These are phyloP conservation scores for Peronospora destructor DNA, from an alignment of 352 stramenopile species.

Conservation along the genomic window DNA sequence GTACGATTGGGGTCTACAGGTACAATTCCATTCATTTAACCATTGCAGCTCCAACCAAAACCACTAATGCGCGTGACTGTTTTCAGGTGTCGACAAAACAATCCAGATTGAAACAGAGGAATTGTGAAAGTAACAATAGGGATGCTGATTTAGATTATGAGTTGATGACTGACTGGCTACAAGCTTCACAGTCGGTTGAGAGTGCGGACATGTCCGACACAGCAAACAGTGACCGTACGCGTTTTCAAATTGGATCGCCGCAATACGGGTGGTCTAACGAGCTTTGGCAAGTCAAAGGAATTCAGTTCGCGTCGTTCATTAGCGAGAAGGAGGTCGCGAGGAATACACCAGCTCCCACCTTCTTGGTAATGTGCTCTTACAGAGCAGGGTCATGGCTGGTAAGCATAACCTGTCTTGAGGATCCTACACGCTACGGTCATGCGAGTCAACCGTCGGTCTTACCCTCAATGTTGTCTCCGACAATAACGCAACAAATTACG, in stretches of 20 bases:
- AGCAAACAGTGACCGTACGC: conserved; percentile 20
- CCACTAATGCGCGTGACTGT: background rate
- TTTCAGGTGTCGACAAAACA: conserved; percentile 16
- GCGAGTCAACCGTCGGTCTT: conserved; percentile 10
- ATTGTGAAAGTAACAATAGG: background rate
- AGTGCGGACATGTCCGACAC: background rate
- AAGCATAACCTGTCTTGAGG: conserved; percentile 56
- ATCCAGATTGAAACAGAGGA: conserved; percentile 1
- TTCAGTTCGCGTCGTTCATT: conserved; percentile 72
- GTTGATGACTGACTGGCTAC: conserved; percentile 33
- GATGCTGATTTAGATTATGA: conserved; percentile 5
- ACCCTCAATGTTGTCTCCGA: conserved; percentile 13
- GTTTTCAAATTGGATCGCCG: conserved; percentile 64
- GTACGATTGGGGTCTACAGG: conserved; percentile 60
- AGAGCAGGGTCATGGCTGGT: conserved; percentile 68
- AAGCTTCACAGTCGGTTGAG: conserved; percentile 17
- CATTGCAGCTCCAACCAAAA: background rate
- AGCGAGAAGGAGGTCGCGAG: conserved; percentile 9
- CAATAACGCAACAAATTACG: conserved; percentile 2
- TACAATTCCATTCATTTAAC: conserved; percentile 9
- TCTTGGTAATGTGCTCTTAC: conserved; percentile 64
- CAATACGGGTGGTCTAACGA: conserved; percentile 68
- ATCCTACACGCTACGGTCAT: conserved; percentile 25
- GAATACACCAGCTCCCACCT: conserved; percentile 25
- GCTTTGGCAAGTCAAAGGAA: conserved; percentile 73